Evolutionary conservation across 805 yeast species (phyloP), one percentile per base, ranked within the genome.

Genomic region (Hermanozyma aechmeae): DNA sequence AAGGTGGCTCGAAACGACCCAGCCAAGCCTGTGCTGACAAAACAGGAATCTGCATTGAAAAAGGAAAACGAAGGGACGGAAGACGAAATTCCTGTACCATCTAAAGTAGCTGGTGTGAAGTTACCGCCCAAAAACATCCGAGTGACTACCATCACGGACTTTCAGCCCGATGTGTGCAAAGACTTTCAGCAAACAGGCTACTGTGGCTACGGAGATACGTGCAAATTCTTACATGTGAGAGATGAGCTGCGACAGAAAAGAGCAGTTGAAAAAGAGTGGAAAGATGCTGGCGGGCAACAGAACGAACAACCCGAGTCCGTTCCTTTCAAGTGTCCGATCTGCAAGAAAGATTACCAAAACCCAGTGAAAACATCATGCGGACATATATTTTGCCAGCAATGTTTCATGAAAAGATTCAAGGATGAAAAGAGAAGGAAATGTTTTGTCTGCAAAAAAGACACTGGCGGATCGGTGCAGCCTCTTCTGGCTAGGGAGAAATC

Each of bases 181-280:
- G 97, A 92, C 52, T 92, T 71, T 52, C 70, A 75, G 34, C 81
- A 79, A 41, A 87, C 93, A 0, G 99, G 98, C 0, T 87, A 76
- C 48, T 92, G 98, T 65, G 96, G 96, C 5, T 92, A 79, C 50
- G 99, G 99, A 6, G 98, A 92, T 44, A 79, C 92, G 20, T 92
- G 99, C 60, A 92, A 92, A 57, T 92, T 92, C 51, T 51, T 89
- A 20, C 99, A 92, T 50, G 73, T 83, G 11, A 59, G 99, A 53
- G 96, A 84, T 42, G 95, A 84, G 46, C 80, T 77, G 56, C 71
- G 67, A 31, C 76, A 76, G 26, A 82, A 78, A 17, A 73, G 76
- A 73, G 74, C 78, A 34, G 50, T 78, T 5, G 50, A 67, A 16
- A 65, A 64, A 34, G 93, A 83, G 25, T 83, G 95, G 95, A 79